Conservation (phyloP, 805 yeast species). For the Komagataella phaffii region DNA sequence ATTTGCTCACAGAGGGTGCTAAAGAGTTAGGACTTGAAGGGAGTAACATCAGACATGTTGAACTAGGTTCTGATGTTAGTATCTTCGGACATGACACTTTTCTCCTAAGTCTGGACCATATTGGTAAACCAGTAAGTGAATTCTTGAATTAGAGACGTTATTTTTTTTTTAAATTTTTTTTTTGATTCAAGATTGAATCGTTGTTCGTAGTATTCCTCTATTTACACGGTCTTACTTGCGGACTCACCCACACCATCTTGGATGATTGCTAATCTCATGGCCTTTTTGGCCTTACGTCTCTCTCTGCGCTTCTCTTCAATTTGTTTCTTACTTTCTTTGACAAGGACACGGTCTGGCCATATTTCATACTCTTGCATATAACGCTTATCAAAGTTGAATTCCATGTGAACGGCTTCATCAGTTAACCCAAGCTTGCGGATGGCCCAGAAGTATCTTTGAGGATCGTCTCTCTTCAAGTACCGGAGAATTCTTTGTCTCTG, state of each 20-base stretch:
- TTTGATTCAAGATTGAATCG: background rate
- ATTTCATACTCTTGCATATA: slow-evolving; percentile 69
- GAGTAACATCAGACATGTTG: slow-evolving; percentile 43
- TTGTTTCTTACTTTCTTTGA: slow-evolving; percentile 39
- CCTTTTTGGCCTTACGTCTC: slow-evolving; percentile 30
- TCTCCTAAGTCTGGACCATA: slow-evolving; percentile 61
- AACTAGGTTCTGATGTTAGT: slow-evolving; percentile 64
- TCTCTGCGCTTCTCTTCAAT: slow-evolving; percentile 32
- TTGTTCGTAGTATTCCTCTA: background rate
- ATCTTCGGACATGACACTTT: slow-evolving; percentile 90
- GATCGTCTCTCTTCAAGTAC: slow-evolving; percentile 70
- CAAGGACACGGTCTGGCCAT: slow-evolving; percentile 61
- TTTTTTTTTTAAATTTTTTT: slow-evolving; percentile 1
- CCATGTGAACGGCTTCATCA: slow-evolving; percentile 64
- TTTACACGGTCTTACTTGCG: slow-evolving; percentile 1
- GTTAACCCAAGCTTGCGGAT: slow-evolving; percentile 79
- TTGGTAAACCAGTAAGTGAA: slow-evolving; percentile 61
- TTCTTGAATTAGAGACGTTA: slow-evolving; percentile 32
- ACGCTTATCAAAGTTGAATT: slow-evolving; percentile 68
- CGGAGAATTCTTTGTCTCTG: slow-evolving; percentile 73
- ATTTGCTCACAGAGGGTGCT: slow-evolving; percentile 30
- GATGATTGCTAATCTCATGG: slow-evolving; percentile 16
- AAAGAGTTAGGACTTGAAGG: slow-evolving; percentile 20
- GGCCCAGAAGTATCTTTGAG: slow-evolving; percentile 75
- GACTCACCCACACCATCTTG: background rate